Conservation (phyloP, 768 basidiomycete genomes). For the Mrakia hoshinonis region DNA sequence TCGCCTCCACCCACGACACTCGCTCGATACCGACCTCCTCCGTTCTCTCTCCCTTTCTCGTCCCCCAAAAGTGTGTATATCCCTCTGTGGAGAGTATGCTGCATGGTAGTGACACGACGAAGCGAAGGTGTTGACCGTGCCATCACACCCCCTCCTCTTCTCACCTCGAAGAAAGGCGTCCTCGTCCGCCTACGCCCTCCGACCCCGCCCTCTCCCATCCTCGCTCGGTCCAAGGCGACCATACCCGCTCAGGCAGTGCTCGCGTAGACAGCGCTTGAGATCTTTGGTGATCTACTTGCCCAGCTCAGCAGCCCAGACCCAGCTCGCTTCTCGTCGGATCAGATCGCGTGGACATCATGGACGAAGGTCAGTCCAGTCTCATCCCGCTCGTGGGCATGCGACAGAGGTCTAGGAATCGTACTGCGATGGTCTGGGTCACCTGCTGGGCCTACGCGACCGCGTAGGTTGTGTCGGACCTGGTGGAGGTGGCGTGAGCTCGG, state of each 20-base stretch:
- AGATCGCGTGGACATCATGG: not conserved
- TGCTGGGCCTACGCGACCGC: no score
- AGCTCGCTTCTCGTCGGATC: not conserved
- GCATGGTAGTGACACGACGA: not conserved
- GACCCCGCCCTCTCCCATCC: not conserved
- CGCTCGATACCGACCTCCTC: conserved; percentile 1
- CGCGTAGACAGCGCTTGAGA: not conserved
- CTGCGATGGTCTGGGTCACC: no score
- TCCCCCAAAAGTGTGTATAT: conserved; percentile 17
- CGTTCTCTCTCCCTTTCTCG: not conserved
- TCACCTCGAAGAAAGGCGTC: not conserved
- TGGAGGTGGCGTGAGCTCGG: not conserved
- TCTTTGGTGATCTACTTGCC: conserved; percentile 17
- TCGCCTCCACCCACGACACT: not conserved
- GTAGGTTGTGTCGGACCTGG: no score
- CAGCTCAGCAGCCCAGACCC: not conserved
- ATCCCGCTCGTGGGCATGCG: no score
- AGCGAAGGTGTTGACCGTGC: not conserved
- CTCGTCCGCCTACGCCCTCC: not conserved
- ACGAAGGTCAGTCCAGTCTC: not conserved
- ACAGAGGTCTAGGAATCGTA: no score
- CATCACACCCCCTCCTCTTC: not conserved
- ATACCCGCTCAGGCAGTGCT: not conserved
- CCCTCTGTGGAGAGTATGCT: not conserved
- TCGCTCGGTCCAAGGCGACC: not conserved